phyloP scores from a whole-genome alignment of 2,329 filamentous ascomycete genomes.

The Fulvia fulva region DNA sequence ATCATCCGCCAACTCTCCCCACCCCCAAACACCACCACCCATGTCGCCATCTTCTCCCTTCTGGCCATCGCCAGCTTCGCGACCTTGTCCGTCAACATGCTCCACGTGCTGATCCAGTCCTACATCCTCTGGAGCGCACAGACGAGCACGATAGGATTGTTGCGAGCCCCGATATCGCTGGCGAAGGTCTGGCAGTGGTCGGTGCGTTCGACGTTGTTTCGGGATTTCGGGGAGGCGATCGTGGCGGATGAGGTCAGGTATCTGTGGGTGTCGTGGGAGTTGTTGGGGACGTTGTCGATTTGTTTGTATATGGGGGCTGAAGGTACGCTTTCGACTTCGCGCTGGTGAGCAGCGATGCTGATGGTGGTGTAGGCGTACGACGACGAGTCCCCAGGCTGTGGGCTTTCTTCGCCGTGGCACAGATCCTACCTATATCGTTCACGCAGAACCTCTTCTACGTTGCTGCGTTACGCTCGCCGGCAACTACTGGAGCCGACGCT shows the following conservation, averaged over 20 bases:
- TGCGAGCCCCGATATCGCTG: neutral
- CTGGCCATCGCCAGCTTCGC: constrained; percentile 31
- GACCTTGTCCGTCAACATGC: constrained; percentile 33
- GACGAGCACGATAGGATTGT: neutral
- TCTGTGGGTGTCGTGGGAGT: constrained; percentile 25
- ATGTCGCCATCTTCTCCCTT: constrained; percentile 18
- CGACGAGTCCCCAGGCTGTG: constrained; percentile 28
- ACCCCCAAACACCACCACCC: neutral
- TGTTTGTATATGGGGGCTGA: constrained; percentile 30
- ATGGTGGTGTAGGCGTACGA: constrained; percentile 20
- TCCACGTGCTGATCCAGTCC: constrained; percentile 32
- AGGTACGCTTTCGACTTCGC: constrained; percentile 16
- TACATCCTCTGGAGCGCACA: constrained; percentile 27
- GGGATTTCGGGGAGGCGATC: constrained; percentile 32
- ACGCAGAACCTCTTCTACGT: constrained; percentile 34
- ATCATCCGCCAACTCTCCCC: constrained; percentile 11
- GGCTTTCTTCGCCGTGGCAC: constrained; percentile 33
- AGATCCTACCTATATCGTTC: constrained; percentile 35
- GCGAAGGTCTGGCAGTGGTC: constrained; percentile 31
- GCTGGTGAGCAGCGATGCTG: neutral
- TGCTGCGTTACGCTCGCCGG: constrained; percentile 22
- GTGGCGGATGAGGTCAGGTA: constrained; percentile 21
- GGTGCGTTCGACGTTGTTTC: constrained; percentile 30
- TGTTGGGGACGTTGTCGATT: constrained; percentile 26
- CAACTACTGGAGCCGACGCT: neutral